Evolutionary conservation across 768 basidiomycete species (phyloP).

Genomic region (Suillus subaureus): DNA sequence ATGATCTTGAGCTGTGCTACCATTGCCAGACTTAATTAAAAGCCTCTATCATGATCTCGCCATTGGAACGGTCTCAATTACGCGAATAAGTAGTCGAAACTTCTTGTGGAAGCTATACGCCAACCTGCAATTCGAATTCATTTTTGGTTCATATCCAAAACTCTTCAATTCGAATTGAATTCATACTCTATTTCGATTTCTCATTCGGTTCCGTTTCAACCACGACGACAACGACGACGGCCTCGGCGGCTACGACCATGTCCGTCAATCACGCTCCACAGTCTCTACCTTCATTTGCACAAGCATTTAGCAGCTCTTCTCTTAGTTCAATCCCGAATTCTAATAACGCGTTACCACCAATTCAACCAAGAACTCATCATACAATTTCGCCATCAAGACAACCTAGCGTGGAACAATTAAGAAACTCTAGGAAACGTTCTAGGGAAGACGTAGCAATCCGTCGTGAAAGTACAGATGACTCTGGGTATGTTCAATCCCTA

Average conservation of each 20-base stretch:
- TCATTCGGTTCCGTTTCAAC: slow-evolving; percentile 8
- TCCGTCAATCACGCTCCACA: slow-evolving; percentile 51
- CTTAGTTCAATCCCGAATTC: slow-evolving; percentile 50
- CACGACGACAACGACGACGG: not conserved
- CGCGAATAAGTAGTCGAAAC: not conserved
- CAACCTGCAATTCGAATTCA: not conserved
- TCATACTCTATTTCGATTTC: slow-evolving; percentile 8
- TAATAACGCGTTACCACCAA: slow-evolving; percentile 67
- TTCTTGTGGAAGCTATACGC: not conserved
- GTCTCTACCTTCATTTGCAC: slow-evolving; percentile 79
- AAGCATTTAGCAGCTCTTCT: slow-evolving; percentile 67
- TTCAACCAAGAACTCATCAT: slow-evolving; percentile 46
- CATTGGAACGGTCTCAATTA: slow-evolving; percentile 2
- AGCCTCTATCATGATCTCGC: slow-evolving; percentile 1
- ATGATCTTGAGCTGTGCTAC: slow-evolving; percentile 1
- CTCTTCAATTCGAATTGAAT: not conserved
- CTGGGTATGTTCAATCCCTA: slow-evolving; percentile 44
- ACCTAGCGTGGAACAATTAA: slow-evolving; percentile 32
- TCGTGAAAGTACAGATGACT: slow-evolving; percentile 42
- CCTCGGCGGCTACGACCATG: slow-evolving; percentile 32
- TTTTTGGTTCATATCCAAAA: slow-evolving; percentile 7
- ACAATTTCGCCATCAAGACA: slow-evolving; percentile 39
- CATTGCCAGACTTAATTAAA: not conserved
- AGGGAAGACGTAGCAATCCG: slow-evolving; percentile 37
- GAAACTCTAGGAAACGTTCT: slow-evolving; percentile 43